Evolutionary conservation across 2,329 filamentous ascomycete species (phyloP).

Genomic region (Fusarium denticulatum): DNA sequence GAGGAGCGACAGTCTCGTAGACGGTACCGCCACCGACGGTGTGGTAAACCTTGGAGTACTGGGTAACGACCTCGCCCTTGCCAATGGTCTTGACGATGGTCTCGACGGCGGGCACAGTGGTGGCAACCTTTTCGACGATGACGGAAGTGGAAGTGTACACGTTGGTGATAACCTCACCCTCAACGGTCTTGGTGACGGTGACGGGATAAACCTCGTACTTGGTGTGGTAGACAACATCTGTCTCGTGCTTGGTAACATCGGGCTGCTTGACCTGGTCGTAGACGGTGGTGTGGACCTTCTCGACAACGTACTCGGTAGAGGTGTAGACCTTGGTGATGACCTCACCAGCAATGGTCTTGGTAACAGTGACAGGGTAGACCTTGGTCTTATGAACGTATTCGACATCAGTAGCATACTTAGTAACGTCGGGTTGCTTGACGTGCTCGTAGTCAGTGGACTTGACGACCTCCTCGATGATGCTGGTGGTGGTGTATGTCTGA

Average conservation of each 20-base stretch:
- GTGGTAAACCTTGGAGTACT: slow-evolving; percentile 42
- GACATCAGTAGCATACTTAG: slow-evolving; percentile 47
- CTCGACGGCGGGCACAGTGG: slow-evolving; percentile 50
- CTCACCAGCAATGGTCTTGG: slow-evolving; percentile 48
- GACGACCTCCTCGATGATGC: slow-evolving; percentile 44
- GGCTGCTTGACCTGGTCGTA: slow-evolving; percentile 50
- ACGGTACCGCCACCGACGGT: slow-evolving; percentile 42
- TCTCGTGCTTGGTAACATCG: slow-evolving; percentile 50
- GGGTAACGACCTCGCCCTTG: slow-evolving; percentile 33
- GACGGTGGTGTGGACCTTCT: slow-evolving; percentile 49
- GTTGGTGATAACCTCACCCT: slow-evolving; percentile 36
- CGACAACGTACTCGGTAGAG: slow-evolving; percentile 40
- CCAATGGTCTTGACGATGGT: slow-evolving; percentile 40
- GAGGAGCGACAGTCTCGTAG: slow-evolving; percentile 45
- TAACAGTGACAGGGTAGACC: slow-evolving; percentile 55
- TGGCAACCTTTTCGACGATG: slow-evolving; percentile 50
- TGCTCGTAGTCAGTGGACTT: slow-evolving; percentile 49
- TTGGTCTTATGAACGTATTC: slow-evolving; percentile 56
- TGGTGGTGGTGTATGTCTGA: slow-evolving; percentile 45
- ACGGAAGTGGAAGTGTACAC: slow-evolving; percentile 41
- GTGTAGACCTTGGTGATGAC: slow-evolving; percentile 42
- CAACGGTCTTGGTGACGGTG: slow-evolving; percentile 49
- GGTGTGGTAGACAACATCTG: slow-evolving; percentile 51
- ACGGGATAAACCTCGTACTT: slow-evolving; percentile 56
- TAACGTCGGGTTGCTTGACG: slow-evolving; percentile 51